A percentile compares a stretch with the other conserved stretches of the same genome.
Conservation (phyloP, 2,329 filamentous ascomycete species). For the Onygenales sp. region DNA sequence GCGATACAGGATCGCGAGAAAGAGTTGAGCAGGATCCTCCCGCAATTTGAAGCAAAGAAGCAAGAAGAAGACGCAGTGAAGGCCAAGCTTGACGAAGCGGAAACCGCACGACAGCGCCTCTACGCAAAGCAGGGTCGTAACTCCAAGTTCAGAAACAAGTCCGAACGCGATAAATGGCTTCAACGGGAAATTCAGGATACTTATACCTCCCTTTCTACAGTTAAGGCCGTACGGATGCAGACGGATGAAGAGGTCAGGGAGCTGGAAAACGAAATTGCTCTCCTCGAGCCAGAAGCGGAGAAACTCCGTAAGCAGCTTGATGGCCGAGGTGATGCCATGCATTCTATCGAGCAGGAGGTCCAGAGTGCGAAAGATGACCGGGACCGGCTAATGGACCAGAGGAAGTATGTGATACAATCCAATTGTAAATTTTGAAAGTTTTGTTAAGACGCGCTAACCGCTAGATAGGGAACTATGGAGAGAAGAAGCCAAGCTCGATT, state of each 20-base stretch:
- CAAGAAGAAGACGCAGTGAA: conserved; percentile 62
- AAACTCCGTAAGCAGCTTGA: conserved; percentile 64
- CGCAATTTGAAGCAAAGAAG: conserved; percentile 65
- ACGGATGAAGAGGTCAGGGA: conserved; percentile 71
- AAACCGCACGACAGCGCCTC: conserved; percentile 65
- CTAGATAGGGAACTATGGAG: conserved; percentile 57
- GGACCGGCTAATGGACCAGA: conserved; percentile 73
- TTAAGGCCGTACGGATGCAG: conserved; percentile 77
- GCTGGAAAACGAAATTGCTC: conserved; percentile 60
- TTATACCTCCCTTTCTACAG: conserved; percentile 63
- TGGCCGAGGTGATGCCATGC: conserved; percentile 66
- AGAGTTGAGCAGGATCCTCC: conserved; percentile 65
- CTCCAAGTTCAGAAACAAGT: conserved; percentile 77
- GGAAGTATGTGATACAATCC: conserved; percentile 47
- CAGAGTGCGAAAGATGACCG: conserved; percentile 67
- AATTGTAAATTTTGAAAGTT: neutral
- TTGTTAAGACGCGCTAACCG: neutral
- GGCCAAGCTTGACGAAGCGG: conserved; percentile 63
- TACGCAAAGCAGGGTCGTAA: conserved; percentile 88
- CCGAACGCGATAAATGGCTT: conserved; percentile 77
- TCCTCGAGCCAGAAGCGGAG: conserved; percentile 63
- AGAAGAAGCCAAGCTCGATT: conserved; percentile 78
- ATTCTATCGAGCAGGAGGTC: conserved; percentile 62
- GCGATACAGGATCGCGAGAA: conserved; percentile 68
- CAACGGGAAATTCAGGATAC: conserved; percentile 72